Evolutionary conservation across 495 filamentous ascomycete genomes (phyloP).

Genomic region (Xylaria bambusicola): DNA sequence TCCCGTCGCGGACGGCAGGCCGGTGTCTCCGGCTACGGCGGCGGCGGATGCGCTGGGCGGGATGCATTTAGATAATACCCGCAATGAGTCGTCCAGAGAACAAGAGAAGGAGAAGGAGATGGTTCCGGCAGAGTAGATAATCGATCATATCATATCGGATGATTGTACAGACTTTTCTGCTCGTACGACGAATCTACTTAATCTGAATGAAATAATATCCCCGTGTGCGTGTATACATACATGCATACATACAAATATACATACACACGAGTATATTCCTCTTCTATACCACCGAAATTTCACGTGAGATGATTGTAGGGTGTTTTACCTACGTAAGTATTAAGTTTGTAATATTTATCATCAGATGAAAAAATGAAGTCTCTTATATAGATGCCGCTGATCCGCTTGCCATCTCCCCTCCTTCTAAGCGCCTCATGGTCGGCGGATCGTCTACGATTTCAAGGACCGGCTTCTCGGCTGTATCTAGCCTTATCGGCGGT

Average conservation of each 20-base stretch:
- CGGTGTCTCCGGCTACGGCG: slow-evolving; percentile 28
- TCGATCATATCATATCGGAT: background rate
- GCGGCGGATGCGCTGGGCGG: slow-evolving; percentile 25
- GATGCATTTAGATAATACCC: slow-evolving; percentile 23
- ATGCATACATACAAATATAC: slow-evolving; percentile 1
- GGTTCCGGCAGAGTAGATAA: slow-evolving; percentile 10
- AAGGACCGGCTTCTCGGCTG: background rate
- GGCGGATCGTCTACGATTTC: background rate
- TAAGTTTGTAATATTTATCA: no score
- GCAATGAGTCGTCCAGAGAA: background rate
- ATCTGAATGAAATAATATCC: background rate
- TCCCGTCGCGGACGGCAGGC: slow-evolving; percentile 25
- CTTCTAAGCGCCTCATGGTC: background rate
- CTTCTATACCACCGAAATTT: no score
- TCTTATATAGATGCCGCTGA: slow-evolving; percentile 1
- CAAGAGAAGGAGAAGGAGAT: slow-evolving; percentile 9
- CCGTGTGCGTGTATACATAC: background rate
- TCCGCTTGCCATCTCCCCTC: background rate
- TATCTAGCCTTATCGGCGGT: background rate
- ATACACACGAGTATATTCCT: no score
- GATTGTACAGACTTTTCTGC: no score
- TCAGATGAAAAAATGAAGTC: no score
- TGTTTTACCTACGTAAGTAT: no score
- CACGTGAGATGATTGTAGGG: no score
- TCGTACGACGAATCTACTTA: no score